Evolutionary conservation across 2,329 filamentous ascomycete species (phyloP).

Genomic region (Lecanicillium sp.): DNA sequence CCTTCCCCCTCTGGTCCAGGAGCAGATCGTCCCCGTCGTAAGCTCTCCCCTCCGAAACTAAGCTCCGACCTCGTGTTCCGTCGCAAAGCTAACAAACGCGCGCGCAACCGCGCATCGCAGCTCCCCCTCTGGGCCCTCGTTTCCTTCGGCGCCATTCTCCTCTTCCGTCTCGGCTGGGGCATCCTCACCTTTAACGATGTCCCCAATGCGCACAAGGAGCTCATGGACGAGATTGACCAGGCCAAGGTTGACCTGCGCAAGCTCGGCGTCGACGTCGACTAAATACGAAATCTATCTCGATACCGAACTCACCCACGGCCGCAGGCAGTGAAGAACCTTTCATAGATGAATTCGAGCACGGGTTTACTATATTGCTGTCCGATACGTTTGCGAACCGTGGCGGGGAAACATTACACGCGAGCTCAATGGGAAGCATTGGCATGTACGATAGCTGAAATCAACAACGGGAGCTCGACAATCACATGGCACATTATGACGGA

Average conservation of each 20-base stretch:
- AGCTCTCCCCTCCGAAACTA: slow-evolving; percentile 28
- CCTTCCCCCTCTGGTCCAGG: slow-evolving; percentile 69
- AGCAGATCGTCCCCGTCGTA: slow-evolving; percentile 86
- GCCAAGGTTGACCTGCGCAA: slow-evolving; percentile 68
- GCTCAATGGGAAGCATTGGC: not conserved
- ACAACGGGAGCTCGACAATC: not conserved
- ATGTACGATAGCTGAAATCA: not conserved
- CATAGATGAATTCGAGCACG: too few species aligned
- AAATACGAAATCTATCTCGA: slow-evolving; percentile 21
- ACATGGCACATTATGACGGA: not conserved
- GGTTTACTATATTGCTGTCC: too few species aligned
- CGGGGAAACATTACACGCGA: too few species aligned
- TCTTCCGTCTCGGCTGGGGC: slow-evolving; percentile 86
- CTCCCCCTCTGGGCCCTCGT: slow-evolving; percentile 91
- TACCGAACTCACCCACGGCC: too few species aligned
- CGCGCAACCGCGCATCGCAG: slow-evolving; percentile 37
- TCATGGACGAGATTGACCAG: slow-evolving; percentile 76
- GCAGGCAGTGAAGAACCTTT: too few species aligned
- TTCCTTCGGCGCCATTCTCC: slow-evolving; percentile 83
- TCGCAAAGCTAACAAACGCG: not conserved
- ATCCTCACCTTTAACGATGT: slow-evolving; percentile 97
- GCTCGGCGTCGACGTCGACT: slow-evolving; percentile 75
- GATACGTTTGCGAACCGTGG: too few species aligned
- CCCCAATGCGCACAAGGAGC: slow-evolving; percentile 79
- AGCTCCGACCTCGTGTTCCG: not conserved